phyloP scores from a whole-genome alignment of 2,329 filamentous ascomycete species.

The Ceratocystis alfenasii region DNA sequence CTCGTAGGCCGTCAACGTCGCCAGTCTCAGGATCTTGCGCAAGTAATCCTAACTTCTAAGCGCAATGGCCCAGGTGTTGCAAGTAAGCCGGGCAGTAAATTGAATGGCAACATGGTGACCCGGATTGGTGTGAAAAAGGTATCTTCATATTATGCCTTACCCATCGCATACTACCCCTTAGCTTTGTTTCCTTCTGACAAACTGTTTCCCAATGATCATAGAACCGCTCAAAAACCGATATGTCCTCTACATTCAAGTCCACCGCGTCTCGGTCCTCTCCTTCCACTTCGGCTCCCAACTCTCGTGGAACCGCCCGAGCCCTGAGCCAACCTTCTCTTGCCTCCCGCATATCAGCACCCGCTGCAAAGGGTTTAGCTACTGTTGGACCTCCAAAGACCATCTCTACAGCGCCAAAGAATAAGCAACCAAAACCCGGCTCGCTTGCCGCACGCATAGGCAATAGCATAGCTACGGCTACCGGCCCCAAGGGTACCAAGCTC shows the following conservation, averaged over 20 bases:
- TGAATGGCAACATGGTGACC: conserved; percentile 42
- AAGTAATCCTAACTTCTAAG: conserved; percentile 52
- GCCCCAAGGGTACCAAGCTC: conserved; percentile 19
- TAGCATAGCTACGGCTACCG: conserved; percentile 13
- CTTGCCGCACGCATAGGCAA: conserved; percentile 17
- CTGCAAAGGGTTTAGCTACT: conserved; percentile 16
- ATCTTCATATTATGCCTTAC: conserved; percentile 24
- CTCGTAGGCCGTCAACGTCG: conserved; percentile 51
- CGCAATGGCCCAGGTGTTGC: conserved; percentile 47
- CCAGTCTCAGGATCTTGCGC: conserved; percentile 58
- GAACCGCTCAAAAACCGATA: conserved; percentile 9
- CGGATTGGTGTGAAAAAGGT: conserved; percentile 65
- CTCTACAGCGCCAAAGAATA: background rate
- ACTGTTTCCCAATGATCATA: background rate
- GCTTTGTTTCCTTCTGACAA: background rate
- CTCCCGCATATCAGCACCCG: conserved; percentile 20
- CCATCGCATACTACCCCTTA: background rate
- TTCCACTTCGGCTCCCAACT: background rate
- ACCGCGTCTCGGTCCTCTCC: background rate
- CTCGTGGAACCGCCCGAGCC: background rate
- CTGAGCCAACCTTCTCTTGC: conserved; percentile 12
- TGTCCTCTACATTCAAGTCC: background rate
- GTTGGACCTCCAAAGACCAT: conserved; percentile 17
- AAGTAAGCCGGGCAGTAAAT: background rate
- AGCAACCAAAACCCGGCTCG: conserved; percentile 14